These are phyloP conservation scores for Neurospora tetrasperma DNA, from an alignment of 495 filamentous ascomycete genomes.

Conservation along the genomic window DNA sequence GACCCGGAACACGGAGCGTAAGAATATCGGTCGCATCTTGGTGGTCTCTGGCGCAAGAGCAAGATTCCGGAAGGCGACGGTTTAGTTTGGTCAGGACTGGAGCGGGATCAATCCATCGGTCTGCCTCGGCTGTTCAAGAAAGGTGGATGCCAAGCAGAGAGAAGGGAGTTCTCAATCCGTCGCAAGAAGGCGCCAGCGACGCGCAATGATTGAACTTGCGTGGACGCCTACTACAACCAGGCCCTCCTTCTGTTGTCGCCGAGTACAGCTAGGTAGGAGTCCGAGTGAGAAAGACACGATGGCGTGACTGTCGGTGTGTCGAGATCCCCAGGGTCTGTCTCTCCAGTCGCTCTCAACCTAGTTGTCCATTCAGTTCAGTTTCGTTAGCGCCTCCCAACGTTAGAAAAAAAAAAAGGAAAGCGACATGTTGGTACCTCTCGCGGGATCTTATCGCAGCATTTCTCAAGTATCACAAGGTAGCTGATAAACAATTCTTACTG, in stretches of 20 bases:
- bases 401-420: neutral
- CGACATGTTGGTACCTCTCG: too few species aligned
- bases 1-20: constrained; percentile 7
- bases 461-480: neutral
- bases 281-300: neutral
- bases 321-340: too few species aligned
- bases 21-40: neutral
- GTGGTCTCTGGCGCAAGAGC: neutral
- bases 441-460: too few species aligned
- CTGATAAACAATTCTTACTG: neutral
- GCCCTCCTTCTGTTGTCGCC: neutral
- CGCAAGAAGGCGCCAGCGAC: neutral
- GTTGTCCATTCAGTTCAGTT: neutral
- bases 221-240: too few species aligned
- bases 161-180: neutral
- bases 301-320: neutral
- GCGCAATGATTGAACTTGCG: neutral
- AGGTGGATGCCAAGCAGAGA: neutral
- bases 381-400: too few species aligned
- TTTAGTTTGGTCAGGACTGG: neutral
- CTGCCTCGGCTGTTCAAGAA: neutral
- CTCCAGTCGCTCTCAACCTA: too few species aligned
- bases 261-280: neutral
- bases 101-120: neutral
- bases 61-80: neutral